Base-by-base conservation (phyloP, 208 protist species). In the Trypanosoma theileri region DNA sequence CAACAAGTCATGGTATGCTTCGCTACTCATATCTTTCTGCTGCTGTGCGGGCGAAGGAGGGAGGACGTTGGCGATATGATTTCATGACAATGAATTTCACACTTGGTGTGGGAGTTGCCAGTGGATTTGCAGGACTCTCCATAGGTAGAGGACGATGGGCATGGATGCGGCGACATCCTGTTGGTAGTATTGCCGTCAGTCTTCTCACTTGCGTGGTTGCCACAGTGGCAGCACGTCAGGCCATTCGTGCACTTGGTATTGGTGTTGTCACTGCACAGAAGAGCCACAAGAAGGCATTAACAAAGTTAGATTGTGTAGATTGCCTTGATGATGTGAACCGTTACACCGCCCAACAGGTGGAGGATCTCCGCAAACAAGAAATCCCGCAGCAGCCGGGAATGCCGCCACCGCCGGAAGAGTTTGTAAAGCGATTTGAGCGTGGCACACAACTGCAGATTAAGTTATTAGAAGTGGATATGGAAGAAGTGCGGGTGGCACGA, bases 71-170 rank as follows among this genome's bases (percentile, higher is more conserved):
- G 85, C 80, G 83, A 4, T 94, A 94, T 66, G 88, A 94, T 59
- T 91, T 91, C 61, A 84, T 72, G 65, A 84, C 84, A 16, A 94
- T 94, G 88, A 94, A 94, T 73, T 26, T 71, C n/a, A 80, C 85
- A 11, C 83, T 94, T 31, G 70, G 65, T 35, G 51, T 83, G 8
- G 88, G 85, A 14, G 73, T 75, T 10, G 73, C 64, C 0, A 68
- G 59, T 19, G 88, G 88, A 24, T 81, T 84, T 41, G 65, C 16
- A 17, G 48, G 65, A 9, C 74, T 94, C 31, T 85, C 75, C 16
- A 48, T 81, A 0, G 80, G 81, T 42, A 78, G 85, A 17, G 69
- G 75, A 66, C 74, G 72, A 52, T 60, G 79, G 61, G 50, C 63
- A 22, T 90, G 80, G 80, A 90, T 90, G 79, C 85, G 83, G 50